Percentiles rank a stretch among this genome's conserved stretches.
Conservation (phyloP, 805 yeast species). For the Wickerhamiella cacticola region DNA sequence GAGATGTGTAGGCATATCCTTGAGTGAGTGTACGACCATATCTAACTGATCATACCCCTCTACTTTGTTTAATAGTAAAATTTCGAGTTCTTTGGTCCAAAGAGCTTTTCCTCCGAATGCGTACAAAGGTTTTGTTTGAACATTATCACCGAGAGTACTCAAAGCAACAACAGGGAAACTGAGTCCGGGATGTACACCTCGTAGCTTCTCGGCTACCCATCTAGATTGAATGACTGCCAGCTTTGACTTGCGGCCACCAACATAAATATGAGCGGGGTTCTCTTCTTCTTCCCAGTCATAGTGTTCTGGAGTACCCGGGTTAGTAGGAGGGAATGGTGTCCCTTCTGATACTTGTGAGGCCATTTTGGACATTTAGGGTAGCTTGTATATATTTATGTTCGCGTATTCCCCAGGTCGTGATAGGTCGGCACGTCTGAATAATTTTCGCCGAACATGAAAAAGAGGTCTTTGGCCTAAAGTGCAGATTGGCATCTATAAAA, state of each 20-base stretch:
- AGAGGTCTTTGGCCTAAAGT: not conserved
- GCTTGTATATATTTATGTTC: conserved; percentile 6
- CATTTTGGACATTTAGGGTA: not conserved
- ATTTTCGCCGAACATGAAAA: conserved; percentile 2
- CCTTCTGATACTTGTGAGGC: not conserved
- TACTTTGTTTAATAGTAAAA: conserved; percentile 45
- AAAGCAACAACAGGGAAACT: conserved; percentile 68
- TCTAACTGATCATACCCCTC: conserved; percentile 64
- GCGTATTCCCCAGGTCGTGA: not conserved
- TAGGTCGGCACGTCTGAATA: conserved; percentile 9
- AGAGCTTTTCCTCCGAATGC: conserved; percentile 92
- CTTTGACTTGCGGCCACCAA: conserved; percentile 84
- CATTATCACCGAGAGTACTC: conserved; percentile 82
- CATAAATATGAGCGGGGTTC: conserved; percentile 19
- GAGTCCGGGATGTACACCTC: conserved; percentile 47
- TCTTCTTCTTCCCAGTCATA: conserved; percentile 22
- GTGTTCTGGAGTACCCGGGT: conserved; percentile 24
- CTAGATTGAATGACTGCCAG: conserved; percentile 82
- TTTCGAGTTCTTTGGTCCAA: conserved; percentile 94
- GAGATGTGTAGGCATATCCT: conserved; percentile 78
- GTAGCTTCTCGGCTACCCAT: conserved; percentile 51
- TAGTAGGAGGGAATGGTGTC: conserved; percentile 10
- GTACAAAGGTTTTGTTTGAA: conserved; percentile 72
- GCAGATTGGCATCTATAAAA: too few relatives aligned
- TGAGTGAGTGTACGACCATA: conserved; percentile 83